Evolutionary conservation across 441 rosid species (phyloP).

Genomic region (Euphorbia celastroides): DNA sequence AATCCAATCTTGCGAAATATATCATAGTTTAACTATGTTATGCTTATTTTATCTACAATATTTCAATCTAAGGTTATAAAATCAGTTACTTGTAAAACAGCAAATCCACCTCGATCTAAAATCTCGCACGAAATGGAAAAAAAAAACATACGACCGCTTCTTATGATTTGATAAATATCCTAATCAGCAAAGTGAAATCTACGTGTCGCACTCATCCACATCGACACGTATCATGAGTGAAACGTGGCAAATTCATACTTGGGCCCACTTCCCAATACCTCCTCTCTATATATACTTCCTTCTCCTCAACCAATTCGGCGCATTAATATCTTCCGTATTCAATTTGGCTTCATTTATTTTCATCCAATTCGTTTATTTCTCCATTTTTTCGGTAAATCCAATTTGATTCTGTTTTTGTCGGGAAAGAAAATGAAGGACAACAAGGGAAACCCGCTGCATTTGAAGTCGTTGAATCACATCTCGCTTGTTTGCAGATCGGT

Average conservation of each 20-base stretch:
- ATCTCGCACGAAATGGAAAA: too few species aligned
- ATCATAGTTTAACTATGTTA: too few species aligned
- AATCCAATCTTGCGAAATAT: too few species aligned
- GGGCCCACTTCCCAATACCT: not conserved
- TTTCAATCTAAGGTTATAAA: too few species aligned
- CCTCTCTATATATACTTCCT: not conserved
- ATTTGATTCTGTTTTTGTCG: not conserved
- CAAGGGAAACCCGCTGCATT: slow-evolving; percentile 58
- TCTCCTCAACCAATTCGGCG: not conserved
- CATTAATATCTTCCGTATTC: not conserved
- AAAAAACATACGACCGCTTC: not conserved
- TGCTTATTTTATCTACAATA: too few species aligned
- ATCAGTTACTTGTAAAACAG: too few species aligned
- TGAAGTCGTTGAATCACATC: slow-evolving; percentile 78
- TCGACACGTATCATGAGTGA: not conserved
- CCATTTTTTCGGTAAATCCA: not conserved
- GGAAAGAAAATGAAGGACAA: slow-evolving; percentile 48
- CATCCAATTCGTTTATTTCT: not conserved
- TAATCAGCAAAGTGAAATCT: not conserved
- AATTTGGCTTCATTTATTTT: not conserved
- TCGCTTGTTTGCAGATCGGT: slow-evolving; percentile 64
- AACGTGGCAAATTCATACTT: not conserved
- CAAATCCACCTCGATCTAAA: too few species aligned
- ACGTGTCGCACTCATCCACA: slow-evolving; percentile 6
- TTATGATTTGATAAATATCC: not conserved